Evolutionary conservation across 768 basidiomycete species (phyloP).

Genomic region (Tylopilus sp.): DNA sequence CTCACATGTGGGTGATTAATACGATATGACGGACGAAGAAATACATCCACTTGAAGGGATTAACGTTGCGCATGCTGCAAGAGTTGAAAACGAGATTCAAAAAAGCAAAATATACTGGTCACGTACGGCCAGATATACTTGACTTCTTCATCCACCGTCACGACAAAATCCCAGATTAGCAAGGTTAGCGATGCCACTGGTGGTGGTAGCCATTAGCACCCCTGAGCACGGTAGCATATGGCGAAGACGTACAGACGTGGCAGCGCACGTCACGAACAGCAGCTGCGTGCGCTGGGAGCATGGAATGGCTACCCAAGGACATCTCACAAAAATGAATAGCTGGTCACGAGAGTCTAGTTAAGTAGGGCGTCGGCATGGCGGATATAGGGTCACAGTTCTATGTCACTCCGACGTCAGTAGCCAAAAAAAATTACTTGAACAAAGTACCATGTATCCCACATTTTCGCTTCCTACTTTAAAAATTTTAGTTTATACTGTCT

Average conservation of each 20-base stretch:
- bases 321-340: neutral
- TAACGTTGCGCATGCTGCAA: conserved; percentile 24
- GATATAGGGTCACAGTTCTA: neutral
- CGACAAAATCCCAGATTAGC: conserved; percentile 12
- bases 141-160: conserved; percentile 17
- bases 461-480: neutral
- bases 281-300: neutral
- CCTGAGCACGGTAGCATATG: too few species aligned
- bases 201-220: neutral
- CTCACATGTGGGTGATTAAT: conserved; percentile 18
- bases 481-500: neutral
- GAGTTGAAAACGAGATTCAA: neutral
- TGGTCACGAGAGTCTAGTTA: neutral
- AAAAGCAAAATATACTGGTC: neutral
- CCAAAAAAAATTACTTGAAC: too few species aligned
- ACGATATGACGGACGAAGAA: conserved; percentile 22
- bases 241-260: conserved; percentile 4
- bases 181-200: conserved; percentile 12
- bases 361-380: too few species aligned
- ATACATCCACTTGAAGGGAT: conserved; percentile 28
- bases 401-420: neutral
- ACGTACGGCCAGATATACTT: conserved; percentile 23
- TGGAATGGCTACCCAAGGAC: neutral
- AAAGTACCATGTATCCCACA: too few species aligned
- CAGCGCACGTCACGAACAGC: conserved; percentile 8